These are phyloP conservation scores for Chaetomiaceae sp. DNA, from an alignment of 2,329 filamentous ascomycete genomes.

Conservation along the genomic window DNA sequence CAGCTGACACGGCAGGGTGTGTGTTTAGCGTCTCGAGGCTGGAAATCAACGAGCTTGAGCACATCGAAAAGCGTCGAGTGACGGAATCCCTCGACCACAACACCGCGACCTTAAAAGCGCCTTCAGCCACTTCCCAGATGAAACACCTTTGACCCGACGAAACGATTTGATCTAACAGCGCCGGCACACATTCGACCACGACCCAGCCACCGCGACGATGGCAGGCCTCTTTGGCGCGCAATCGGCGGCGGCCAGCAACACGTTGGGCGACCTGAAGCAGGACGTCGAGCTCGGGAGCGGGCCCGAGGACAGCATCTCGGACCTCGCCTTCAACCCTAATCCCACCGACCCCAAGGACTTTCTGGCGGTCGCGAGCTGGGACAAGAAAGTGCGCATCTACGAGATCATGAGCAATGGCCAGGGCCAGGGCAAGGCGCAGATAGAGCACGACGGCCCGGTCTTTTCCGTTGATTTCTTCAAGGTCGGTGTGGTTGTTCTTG, in stretches of 20 bases:
- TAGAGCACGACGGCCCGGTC: constrained; percentile 82
- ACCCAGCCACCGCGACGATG: constrained; percentile 43
- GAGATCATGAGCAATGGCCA: constrained; percentile 75
- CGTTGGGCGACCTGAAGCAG: constrained; percentile 84
- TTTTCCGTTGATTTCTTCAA: constrained; percentile 83
- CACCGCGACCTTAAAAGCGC: no score
- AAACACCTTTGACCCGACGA: no score
- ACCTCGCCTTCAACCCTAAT: constrained; percentile 65
- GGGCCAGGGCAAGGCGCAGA: constrained; percentile 78
- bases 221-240: constrained; percentile 57
- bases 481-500: constrained; percentile 49
- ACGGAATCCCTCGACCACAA: no score
- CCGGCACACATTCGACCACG: no score
- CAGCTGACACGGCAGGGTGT: neutral
- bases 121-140: no score
- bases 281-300: constrained; percentile 76
- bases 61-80: neutral
- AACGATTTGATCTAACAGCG: no score
- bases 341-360: constrained; percentile 60
- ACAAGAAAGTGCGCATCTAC: constrained; percentile 97
- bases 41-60: constrained; percentile 4
- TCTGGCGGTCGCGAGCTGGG: constrained; percentile 89
- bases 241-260: constrained; percentile 56
- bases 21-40: neutral
- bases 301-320: constrained; percentile 85